These are phyloP conservation scores for Diplocarpon mali DNA, from an alignment of 2,329 filamentous ascomycete species.

Conservation along the genomic window DNA sequence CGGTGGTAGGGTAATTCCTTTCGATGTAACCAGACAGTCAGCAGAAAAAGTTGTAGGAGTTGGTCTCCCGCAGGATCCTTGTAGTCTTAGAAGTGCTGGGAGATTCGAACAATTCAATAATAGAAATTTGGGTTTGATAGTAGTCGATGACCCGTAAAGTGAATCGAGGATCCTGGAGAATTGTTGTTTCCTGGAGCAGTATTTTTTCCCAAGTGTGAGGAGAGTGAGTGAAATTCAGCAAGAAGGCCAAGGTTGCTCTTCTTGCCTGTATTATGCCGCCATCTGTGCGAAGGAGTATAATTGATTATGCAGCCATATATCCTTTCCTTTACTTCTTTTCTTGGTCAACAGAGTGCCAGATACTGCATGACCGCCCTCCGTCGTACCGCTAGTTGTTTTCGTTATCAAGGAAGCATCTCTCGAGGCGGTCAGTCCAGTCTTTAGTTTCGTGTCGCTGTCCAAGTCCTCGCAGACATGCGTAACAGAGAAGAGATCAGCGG, in stretches of 20 bases:
- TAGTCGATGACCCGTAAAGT: too few species aligned
- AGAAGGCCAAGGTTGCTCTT: constrained; percentile 13
- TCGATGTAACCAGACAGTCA: too few species aligned
- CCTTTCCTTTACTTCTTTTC: background rate
- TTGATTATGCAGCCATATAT: background rate
- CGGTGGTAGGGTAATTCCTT: constrained; percentile 1
- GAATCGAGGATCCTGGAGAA: too few species aligned
- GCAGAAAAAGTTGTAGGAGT: too few species aligned
- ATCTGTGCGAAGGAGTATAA: constrained; percentile 6
- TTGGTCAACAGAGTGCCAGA: background rate
- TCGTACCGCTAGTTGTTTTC: constrained; percentile 12
- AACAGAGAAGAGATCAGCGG: background rate
- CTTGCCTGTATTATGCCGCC: constrained; percentile 11
- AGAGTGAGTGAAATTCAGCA: background rate
- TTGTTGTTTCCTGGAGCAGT: too few species aligned
- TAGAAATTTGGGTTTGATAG: too few species aligned
- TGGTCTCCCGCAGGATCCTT: too few species aligned
- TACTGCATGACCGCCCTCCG: constrained; percentile 1
- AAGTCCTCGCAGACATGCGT: background rate
- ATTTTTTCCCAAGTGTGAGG: too few species aligned
- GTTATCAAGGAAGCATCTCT: constrained; percentile 23
- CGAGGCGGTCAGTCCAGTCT: constrained; percentile 12
- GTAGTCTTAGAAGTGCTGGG: too few species aligned
- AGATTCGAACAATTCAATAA: too few species aligned
- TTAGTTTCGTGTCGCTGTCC: background rate